Evolutionary conservation across 352 stramenopile genomes (phyloP), one percentile per base, ranked within the genome.

Genomic region (Globisporangium rhizosaccharum): DNA sequence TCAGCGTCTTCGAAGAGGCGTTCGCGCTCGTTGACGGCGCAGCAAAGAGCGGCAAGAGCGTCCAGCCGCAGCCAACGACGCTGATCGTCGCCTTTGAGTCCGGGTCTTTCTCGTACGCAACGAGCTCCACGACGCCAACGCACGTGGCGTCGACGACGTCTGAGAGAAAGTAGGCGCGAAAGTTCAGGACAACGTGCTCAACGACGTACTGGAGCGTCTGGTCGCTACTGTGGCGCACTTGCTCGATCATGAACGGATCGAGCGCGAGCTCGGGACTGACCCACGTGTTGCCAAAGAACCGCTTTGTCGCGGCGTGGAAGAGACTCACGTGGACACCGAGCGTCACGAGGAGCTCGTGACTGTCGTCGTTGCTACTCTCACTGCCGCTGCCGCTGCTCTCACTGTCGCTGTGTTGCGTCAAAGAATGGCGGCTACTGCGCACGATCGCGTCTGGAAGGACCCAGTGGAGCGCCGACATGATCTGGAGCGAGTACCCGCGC

Each of bases 221-320:
- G 36, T 78, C 64, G 37, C 76, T 80, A 1, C 67, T 53, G 45
- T 80, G 63, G 17, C 72, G 73, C n/a, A 63, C 62, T 26, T 81
- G 73, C 30, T 79, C 76, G 67, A 88, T 83, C 28, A 76, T 56
- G 42, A 75, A 71, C 0, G 69, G 53, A 30, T 89, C 75, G 28
- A 87, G 56, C 3, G 65, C 61, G 17, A 92, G 62, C 59, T 92
- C 82, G 1, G 82, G 75, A 53, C 75, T 93, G 2, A 85, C 85
- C 85, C 85, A 97, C 41, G 92, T 97, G 42, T 95, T 97, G 3
- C 92, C 92, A 61, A 97, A 98, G 67, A 97, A 98, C 12, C 88
- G 76, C 62, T 89, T 90, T 0, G 84, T 85, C 2, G 65, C 37
- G 1, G 74, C 56, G 57, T 98, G 90, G 63, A 97, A 98, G 51